These are phyloP conservation scores for Nicotiana rustica DNA, from an alignment of 305 asterid species.

Conservation along the genomic window DNA sequence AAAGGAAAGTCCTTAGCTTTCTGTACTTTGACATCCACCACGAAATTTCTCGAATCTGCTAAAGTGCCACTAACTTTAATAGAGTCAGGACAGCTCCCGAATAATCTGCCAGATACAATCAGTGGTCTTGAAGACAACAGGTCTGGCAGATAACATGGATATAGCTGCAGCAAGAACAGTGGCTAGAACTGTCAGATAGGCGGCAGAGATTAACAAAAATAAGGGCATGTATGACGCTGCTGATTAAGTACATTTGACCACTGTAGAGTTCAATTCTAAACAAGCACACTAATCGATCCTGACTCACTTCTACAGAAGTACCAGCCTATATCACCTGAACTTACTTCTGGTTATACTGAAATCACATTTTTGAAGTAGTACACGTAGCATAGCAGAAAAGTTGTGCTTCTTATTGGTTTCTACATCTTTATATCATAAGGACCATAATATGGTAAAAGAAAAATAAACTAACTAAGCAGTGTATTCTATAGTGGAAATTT, in stretches of 20 bases:
- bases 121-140: conserved; percentile 72
- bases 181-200: neutral
- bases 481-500: neutral
- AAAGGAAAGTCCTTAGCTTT: conserved; percentile 69
- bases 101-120: conserved; percentile 76
- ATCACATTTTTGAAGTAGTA: no score
- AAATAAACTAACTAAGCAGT: neutral
- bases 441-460: neutral
- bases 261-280: neutral
- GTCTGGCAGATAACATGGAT: conserved; percentile 72
- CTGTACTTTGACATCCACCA: conserved; percentile 58
- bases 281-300: neutral
- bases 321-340: no score
- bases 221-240: neutral
- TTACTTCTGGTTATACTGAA: no score
- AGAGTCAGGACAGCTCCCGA: conserved; percentile 66
- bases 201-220: neutral
- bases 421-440: neutral
- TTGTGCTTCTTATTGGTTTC: neutral
- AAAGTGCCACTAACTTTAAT: conserved; percentile 64
- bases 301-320: no score
- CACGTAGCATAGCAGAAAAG: neutral
- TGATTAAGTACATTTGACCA: neutral
- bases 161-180: conserved; percentile 59
- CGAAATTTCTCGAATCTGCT: conserved; percentile 60